These are phyloP conservation scores for Mrakia frigida DNA, from an alignment of 768 basidiomycete genomes.

Conservation along the genomic window DNA sequence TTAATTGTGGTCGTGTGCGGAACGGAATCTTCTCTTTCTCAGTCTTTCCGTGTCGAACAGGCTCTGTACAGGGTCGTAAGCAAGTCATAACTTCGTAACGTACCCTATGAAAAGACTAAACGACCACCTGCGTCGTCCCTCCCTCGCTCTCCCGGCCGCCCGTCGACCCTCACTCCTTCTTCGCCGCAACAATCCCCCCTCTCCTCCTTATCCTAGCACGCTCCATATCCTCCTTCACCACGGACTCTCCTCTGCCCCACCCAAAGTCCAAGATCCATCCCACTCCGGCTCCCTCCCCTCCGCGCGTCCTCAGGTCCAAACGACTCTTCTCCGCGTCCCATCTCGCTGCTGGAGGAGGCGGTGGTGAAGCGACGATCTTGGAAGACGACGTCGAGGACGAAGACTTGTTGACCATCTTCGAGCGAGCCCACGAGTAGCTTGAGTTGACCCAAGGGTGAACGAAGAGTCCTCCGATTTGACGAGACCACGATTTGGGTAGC, in stretches of 20 bases:
- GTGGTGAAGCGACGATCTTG: not conserved
- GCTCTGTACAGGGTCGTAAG: no score
- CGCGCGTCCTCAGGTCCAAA: not conserved
- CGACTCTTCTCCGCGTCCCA: slow-evolving; percentile 12
- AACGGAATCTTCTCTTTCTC: no score
- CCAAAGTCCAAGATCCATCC: slow-evolving; percentile 16
- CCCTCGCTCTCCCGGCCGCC: not conserved
- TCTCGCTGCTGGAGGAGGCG: not conserved
- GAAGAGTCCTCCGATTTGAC: not conserved
- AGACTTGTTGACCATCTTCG: not conserved
- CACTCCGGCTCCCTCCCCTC: not conserved
- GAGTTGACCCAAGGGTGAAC: not conserved
- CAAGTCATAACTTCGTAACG: no score
- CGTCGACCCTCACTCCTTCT: not conserved
- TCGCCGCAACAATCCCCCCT: not conserved
- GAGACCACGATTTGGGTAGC: not conserved
- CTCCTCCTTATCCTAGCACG: slow-evolving; percentile 4
- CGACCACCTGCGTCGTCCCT: no score
- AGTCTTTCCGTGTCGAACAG: no score
- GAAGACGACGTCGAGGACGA: not conserved
- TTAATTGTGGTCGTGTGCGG: no score
- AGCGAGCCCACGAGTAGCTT: not conserved
- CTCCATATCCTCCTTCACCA: slow-evolving; percentile 3
- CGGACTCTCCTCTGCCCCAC: slow-evolving; percentile 13
- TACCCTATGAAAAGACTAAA: no score